Percentiles rank a stretch among this genome's conserved stretches.
Conservation (phyloP, 1,139 yeast species). For the Eremothecium coryli region DNA sequence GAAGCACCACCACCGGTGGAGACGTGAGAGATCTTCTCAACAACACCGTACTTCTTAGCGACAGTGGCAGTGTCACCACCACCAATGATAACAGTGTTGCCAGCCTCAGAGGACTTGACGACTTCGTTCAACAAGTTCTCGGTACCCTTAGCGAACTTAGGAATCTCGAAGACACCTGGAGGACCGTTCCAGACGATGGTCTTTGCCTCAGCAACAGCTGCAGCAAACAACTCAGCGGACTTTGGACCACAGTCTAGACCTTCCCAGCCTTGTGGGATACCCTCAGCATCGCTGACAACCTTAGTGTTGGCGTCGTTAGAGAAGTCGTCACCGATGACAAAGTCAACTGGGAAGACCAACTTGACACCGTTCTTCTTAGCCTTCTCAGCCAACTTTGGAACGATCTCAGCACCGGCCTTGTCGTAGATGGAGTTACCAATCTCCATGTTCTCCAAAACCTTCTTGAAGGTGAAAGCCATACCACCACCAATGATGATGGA, state of each 20-base stretch:
- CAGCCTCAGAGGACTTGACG: conserved; percentile 74
- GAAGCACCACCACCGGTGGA: conserved; percentile 99
- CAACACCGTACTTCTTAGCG: conserved; percentile 93
- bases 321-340: conserved; percentile 87
- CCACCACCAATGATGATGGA: conserved; percentile 94
- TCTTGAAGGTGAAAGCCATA: conserved; percentile 97
- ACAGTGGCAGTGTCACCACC: conserved; percentile 99
- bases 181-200: conserved; percentile 99
- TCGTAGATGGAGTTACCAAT: conserved; percentile 89
- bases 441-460: conserved; percentile 70
- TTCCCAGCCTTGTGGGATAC: conserved; percentile 89
- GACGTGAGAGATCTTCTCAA: conserved; percentile 90
- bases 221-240: conserved; percentile 65
- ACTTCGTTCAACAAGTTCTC: conserved; percentile 79
- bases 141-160: conserved; percentile 81
- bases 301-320: conserved; percentile 80
- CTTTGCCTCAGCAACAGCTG: conserved; percentile 80
- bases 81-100: conserved; percentile 93
- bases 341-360: conserved; percentile 86
- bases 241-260: conserved; percentile 94
- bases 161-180: conserved; percentile 98
- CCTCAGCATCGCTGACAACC: conserved; percentile 71
- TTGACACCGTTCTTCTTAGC: conserved; percentile 92
- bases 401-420: conserved; percentile 88
- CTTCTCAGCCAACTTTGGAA: conserved; percentile 78